Evolutionary conservation across 768 basidiomycete species (phyloP).

Genomic region (Hemileccinum rubropunctum): DNA sequence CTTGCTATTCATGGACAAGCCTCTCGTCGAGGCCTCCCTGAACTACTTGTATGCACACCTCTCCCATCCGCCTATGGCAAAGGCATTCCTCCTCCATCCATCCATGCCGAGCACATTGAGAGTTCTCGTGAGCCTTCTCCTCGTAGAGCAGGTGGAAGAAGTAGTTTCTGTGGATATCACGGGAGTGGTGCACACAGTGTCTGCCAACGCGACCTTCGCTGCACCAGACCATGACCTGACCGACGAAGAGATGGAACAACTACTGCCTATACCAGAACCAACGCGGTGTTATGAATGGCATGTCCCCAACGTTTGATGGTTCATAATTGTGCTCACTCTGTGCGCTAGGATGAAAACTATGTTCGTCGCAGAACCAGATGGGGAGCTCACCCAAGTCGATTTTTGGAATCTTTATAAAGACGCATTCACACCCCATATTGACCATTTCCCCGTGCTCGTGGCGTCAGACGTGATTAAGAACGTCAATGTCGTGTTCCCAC

Average conservation of each 20-base stretch:
- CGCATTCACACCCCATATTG: slow-evolving; percentile 62
- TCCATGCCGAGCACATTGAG: slow-evolving; percentile 69
- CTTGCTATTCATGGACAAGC: slow-evolving; percentile 67
- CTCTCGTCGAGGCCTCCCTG: slow-evolving; percentile 65
- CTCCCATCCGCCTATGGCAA: slow-evolving; percentile 70
- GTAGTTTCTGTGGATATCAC: slow-evolving; percentile 62
- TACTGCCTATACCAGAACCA: slow-evolving; percentile 65
- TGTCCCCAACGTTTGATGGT: slow-evolving; percentile 13
- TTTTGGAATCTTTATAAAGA: slow-evolving; percentile 95
- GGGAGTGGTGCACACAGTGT: slow-evolving; percentile 54
- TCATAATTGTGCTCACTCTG: slow-evolving; percentile 10
- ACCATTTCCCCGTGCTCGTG: slow-evolving; percentile 60
- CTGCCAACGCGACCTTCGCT: slow-evolving; percentile 45
- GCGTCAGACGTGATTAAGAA: slow-evolving; percentile 96
- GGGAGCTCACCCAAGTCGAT: slow-evolving; percentile 88
- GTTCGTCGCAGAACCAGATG: slow-evolving; percentile 72
- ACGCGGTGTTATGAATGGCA: slow-evolving; percentile 84
- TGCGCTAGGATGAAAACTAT: slow-evolving; percentile 82
- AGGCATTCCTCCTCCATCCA: slow-evolving; percentile 69
- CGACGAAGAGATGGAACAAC: slow-evolving; percentile 60
- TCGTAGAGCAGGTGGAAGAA: slow-evolving; percentile 73
- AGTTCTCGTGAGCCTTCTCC: slow-evolving; percentile 62
- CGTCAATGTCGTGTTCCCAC: slow-evolving; percentile 80
- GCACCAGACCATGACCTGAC: slow-evolving; percentile 65
- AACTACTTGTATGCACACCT: slow-evolving; percentile 77